A percentile compares a stretch with the other conserved stretches of the same genome.
Evolutionary conservation across 306 rosid genomes (phyloP).

Genomic region (Hippophae rhamnoides): DNA sequence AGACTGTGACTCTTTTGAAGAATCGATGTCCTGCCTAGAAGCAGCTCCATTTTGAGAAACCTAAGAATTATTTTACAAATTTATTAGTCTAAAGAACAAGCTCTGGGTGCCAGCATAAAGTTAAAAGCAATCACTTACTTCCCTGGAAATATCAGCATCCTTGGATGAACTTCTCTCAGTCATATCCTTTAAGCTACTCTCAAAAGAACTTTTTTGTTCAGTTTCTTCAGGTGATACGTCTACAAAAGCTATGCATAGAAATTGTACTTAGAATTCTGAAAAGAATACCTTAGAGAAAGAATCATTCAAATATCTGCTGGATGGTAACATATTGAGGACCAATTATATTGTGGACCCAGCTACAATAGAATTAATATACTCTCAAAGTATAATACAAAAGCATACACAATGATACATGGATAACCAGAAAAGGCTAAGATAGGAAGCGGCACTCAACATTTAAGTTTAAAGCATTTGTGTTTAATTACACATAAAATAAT

Average conservation of each 20-base stretch:
- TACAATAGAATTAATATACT: no score
- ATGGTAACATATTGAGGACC: not conserved
- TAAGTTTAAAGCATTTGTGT: no score
- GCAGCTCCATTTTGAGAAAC: conserved; percentile 77
- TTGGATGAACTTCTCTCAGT: conserved; percentile 32
- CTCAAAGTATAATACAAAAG: no score
- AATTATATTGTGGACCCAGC: no score
- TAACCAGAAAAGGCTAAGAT: no score
- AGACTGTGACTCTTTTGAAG: conserved; percentile 47
- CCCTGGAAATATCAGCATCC: conserved; percentile 29
- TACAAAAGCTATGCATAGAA: conserved; percentile 62
- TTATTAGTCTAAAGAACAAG: conserved; percentile 14
- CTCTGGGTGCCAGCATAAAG: conserved; percentile 13
- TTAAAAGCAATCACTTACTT: conserved; percentile 41
- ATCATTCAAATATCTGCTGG: not conserved
- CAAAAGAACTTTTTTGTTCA: conserved; percentile 51
- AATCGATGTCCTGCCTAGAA: conserved; percentile 35
- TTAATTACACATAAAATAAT: no score
- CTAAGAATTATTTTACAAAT: conserved; percentile 28
- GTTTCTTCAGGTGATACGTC: conserved; percentile 89
- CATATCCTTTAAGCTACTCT: conserved; percentile 47
- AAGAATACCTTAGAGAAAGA: not conserved
- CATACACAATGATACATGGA: no score
- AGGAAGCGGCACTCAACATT: no score
- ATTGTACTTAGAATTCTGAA: conserved; percentile 12